Base-by-base conservation (phyloP, 345 rosid species). In the Eucalyptus sideroxylon region DNA sequence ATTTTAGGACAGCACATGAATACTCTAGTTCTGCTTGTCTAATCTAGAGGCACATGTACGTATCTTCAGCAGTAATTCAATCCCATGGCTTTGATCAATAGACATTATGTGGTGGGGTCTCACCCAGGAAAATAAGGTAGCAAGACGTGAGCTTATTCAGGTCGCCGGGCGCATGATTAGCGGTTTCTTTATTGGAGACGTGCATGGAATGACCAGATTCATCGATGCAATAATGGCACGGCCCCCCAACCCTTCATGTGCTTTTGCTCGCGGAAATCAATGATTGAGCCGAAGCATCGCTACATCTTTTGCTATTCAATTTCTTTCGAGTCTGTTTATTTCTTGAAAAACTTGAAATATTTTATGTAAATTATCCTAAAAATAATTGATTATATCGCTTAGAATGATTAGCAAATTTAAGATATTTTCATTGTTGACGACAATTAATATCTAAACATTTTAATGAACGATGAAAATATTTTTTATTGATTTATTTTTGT, bases 371-470 rank as follows among this genome's bases (percentile, higher is more conserved):
- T 17, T 16, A 13, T 34, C 11, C 4, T 34, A 69, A 34, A 69
- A 3, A 69, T 34, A 8, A 34, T 9, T 34, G 24, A 7, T 21
- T 19, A 17, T 69, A 0, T 77, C 9, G 27, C 16, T 77, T 77
- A 11, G 2, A 37, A 21, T 77, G 24, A 77, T 37, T 77, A 21
- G 3, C 21, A 4, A 11, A 37, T 13, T 37, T 10, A 77, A 77
- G 44, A 77, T 77, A 0, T 37, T 37, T 77, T 77, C 5, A 19
- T 37, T 5, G 1, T 37, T 24, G 15, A 21, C 3, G 6, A 21
- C 0, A 21, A 23, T 40, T 11, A 21, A 40, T 23, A 6, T 37
- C 27, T 77, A 21, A 15, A 77, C 4, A 37, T 77, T 19, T 77
- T 77, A 2, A 13, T 11, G 5, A 6, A 77, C 2, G 2, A 23